A percentile compares a stretch with the other conserved stretches of the same genome.
phyloP scores from a whole-genome alignment of 371 early-diverging fungal genomes.

The Zancudomyces culisetae region DNA sequence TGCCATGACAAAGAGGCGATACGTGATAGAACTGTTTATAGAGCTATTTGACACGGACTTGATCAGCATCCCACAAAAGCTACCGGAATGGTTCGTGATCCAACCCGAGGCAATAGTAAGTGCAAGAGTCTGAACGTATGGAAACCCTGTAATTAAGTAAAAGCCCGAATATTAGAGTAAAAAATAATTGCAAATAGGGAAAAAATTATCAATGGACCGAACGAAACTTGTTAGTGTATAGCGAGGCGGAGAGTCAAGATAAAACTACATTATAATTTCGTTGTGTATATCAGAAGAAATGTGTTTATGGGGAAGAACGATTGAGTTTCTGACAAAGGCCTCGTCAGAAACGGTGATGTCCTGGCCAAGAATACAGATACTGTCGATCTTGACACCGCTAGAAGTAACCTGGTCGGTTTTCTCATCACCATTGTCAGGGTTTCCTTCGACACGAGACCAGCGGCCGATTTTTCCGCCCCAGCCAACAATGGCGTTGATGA shows the following conservation, averaged over 20 bases:
- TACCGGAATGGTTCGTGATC: constrained; percentile 52
- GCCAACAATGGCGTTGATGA: constrained; percentile 86
- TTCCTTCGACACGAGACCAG: constrained; percentile 89
- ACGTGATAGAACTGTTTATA: constrained; percentile 81
- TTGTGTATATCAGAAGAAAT: constrained; percentile 73
- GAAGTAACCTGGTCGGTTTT: constrained; percentile 43
- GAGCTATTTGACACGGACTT: constrained; percentile 87
- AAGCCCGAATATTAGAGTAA: neutral
- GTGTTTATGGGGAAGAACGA: constrained; percentile 93
- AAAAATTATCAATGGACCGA: too few relatives aligned
- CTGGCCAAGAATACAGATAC: constrained; percentile 78
- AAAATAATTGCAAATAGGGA: too few relatives aligned
- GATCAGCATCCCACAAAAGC: constrained; percentile 51
- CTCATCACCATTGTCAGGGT: constrained; percentile 33
- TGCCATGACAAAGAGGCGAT: constrained; percentile 69
- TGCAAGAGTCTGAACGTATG: too few relatives aligned
- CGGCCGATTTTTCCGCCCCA: constrained; percentile 85
- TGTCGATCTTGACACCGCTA: constrained; percentile 79
- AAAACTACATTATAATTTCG: constrained; percentile 93
- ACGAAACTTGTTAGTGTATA: too few relatives aligned
- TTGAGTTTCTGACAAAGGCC: constrained; percentile 81
- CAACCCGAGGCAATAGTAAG: too few relatives aligned
- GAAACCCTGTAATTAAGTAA: too few relatives aligned
- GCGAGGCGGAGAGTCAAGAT: too few relatives aligned
- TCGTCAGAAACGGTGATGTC: constrained; percentile 81